Evolutionary conservation across 768 basidiomycete species (phyloP).

Genomic region (Mycena capillaripes): DNA sequence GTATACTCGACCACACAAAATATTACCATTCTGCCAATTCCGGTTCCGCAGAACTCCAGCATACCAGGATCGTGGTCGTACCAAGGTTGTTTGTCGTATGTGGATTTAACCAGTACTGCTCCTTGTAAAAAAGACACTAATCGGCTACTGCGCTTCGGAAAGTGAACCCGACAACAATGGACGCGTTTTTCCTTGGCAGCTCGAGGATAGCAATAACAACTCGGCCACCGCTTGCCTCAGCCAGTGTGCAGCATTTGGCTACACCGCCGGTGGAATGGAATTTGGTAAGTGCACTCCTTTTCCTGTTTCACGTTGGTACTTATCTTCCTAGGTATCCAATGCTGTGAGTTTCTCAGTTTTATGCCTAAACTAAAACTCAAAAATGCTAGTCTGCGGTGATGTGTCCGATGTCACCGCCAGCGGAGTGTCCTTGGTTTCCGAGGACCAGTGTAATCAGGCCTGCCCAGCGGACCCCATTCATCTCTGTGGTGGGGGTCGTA

Average conservation of each 20-base stretch:
- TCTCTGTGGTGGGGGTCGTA: conserved; percentile 73
- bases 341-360: conserved; percentile 65
- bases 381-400: conserved; percentile 82
- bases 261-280: conserved; percentile 77
- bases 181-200: conserved; percentile 72
- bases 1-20: conserved; percentile 71
- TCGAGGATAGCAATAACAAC: conserved; percentile 72
- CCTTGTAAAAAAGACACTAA: conserved; percentile 58
- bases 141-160: conserved; percentile 70
- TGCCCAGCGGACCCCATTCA: conserved; percentile 85
- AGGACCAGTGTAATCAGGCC: conserved; percentile 60
- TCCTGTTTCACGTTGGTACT: neutral
- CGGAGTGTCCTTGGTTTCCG: conserved; percentile 40
- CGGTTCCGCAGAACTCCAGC: conserved; percentile 63
- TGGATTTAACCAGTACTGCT: neutral
- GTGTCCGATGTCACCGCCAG: conserved; percentile 61
- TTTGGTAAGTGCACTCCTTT: conserved; percentile 42
- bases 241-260: conserved; percentile 81
- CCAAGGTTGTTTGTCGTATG: conserved; percentile 76
- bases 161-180: conserved; percentile 64
- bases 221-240: conserved; percentile 74
- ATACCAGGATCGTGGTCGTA: conserved; percentile 78
- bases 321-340: conserved; percentile 41
- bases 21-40: conserved; percentile 72
- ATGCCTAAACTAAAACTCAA: conserved; percentile 32